phyloP scores from a whole-genome alignment of 129 eudicot species.

The Ambrosia artemisiifolia region DNA sequence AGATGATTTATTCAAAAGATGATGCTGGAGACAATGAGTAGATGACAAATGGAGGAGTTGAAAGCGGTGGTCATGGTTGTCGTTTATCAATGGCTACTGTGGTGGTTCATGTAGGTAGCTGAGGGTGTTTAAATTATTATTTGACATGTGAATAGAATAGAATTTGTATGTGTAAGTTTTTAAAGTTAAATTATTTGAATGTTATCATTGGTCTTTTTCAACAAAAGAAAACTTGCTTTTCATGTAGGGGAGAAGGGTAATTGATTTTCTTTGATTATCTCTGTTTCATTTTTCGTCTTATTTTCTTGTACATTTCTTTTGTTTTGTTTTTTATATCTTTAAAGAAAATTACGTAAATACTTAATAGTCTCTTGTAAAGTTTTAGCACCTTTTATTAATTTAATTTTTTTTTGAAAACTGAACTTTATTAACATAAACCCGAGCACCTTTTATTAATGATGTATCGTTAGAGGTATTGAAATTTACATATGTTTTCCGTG shows the following conservation, averaged over 20 bases:
- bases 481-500: no score
- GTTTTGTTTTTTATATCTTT: no score
- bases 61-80: slow-evolving; percentile 29
- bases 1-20: slow-evolving; percentile 37
- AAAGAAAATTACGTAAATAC: no score
- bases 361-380: no score
- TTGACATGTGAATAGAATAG: slow-evolving; percentile 28
- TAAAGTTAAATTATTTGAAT: not conserved
- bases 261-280: not conserved
- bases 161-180: not conserved
- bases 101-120: slow-evolving; percentile 29
- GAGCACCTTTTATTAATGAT: no score
- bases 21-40: slow-evolving; percentile 53
- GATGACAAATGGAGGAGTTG: slow-evolving; percentile 35
- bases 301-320: no score
- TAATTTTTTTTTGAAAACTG: no score
- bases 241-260: not conserved
- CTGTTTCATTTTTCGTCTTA: no score
- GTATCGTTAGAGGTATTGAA: no score
- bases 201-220: not conserved
- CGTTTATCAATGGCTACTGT: slow-evolving; percentile 20
- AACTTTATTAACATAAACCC: no score
- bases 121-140: not conserved
- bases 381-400: no score
- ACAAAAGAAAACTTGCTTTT: slow-evolving; percentile 5